Percentiles rank a stretch among this genome's conserved stretches.
phyloP scores from a whole-genome alignment of 495 filamentous ascomycete genomes.

The Tuber aestivum region DNA sequence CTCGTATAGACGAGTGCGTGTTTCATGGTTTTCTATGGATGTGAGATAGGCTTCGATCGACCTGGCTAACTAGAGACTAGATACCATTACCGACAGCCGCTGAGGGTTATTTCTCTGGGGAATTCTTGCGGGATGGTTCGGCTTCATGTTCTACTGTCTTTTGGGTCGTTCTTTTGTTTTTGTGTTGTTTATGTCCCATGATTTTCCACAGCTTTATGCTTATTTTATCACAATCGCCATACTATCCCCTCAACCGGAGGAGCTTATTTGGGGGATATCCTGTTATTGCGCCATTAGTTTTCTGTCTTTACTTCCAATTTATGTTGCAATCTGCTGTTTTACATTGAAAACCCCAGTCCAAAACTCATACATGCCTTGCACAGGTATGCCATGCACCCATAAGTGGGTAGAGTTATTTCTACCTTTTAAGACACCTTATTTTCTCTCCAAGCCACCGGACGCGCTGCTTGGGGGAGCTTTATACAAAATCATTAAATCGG shows the following conservation, averaged over 20 bases:
- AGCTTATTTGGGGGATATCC: no score
- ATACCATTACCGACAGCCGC: no score
- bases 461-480: not conserved
- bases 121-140: no score
- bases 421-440: no score
- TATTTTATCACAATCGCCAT: not conserved
- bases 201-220: not conserved
- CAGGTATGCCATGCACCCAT: not conserved
- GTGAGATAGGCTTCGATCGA: no score
- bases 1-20: no score
- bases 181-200: not conserved
- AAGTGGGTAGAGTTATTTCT: not conserved
- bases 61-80: no score
- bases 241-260: not conserved
- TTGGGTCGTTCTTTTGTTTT: not conserved
- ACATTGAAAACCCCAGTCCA: not conserved
- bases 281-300: not conserved
- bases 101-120: no score
- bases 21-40: no score
- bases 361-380: not conserved
- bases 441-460: not conserved
- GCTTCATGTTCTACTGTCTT: not conserved
- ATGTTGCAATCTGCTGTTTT: not conserved
- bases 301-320: not conserved
- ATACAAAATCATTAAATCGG: not conserved